Percentiles rank a stretch among this genome's conserved stretches.
Conservation (phyloP, 78 protist genomes). For the Tieghemostelium lacteum region DNA sequence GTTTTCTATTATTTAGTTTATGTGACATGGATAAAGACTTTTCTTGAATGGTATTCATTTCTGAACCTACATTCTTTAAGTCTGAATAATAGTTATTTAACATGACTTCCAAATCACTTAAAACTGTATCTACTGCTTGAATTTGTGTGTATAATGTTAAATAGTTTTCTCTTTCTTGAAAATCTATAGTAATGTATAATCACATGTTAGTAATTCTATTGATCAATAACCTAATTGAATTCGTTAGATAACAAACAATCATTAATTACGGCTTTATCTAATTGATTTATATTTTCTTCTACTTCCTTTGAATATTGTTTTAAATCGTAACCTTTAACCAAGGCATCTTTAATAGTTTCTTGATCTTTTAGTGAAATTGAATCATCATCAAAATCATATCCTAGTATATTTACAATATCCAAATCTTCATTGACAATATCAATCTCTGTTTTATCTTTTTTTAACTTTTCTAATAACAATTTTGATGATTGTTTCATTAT, state of each 20-base stretch:
- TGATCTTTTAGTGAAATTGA: slow-evolving; percentile 28
- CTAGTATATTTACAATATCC: slow-evolving; percentile 40
- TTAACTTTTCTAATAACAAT: slow-evolving; percentile 5
- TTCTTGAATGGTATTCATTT: slow-evolving; percentile 59
- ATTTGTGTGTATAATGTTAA: slow-evolving; percentile 48
- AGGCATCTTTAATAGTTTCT: slow-evolving; percentile 56
- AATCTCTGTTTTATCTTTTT: slow-evolving; percentile 10
- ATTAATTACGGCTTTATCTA: slow-evolving; percentile 32
- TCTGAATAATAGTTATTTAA: slow-evolving; percentile 45
- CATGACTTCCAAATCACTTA: slow-evolving; percentile 32
- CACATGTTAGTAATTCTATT: no score
- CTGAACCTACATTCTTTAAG: slow-evolving; percentile 63
- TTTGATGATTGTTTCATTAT: slow-evolving; percentile 34
- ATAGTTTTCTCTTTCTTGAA: slow-evolving; percentile 48
- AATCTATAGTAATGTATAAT: slow-evolving; percentile 1
- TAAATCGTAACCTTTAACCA: slow-evolving; percentile 36
- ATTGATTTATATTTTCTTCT: slow-evolving; percentile 26
- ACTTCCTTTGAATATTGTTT: slow-evolving; percentile 43
- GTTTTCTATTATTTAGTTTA: slow-evolving; percentile 71
- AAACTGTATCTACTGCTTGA: slow-evolving; percentile 44
- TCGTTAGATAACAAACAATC: slow-evolving; percentile 31
- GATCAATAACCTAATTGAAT: no score
- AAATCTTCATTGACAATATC: slow-evolving; percentile 23
- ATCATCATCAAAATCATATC: slow-evolving; percentile 56
- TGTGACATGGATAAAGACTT: slow-evolving; percentile 54